phyloP scores from a whole-genome alignment of 2,329 filamentous ascomycete genomes.

The Fusarium siculi region DNA sequence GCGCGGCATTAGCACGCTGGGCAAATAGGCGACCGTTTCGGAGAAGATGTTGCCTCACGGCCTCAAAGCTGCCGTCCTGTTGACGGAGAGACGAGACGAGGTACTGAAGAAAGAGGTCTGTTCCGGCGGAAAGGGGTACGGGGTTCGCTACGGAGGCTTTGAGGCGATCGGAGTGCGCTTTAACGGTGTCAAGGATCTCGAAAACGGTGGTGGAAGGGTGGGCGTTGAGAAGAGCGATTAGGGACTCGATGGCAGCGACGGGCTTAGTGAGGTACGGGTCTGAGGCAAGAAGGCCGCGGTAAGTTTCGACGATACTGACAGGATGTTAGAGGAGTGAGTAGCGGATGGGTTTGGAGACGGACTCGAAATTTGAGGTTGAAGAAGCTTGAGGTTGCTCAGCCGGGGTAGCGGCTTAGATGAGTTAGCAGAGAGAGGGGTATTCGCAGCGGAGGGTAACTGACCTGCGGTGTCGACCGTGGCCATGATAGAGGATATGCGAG shows the following conservation, averaged over 20 bases:
- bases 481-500: conserved; percentile 13
- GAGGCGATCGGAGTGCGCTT: conserved; percentile 79
- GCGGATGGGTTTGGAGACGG: not conserved
- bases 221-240: conserved; percentile 86
- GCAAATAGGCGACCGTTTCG: conserved; percentile 90
- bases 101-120: conserved; percentile 95
- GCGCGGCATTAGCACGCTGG: conserved; percentile 83
- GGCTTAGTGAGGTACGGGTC: conserved; percentile 94
- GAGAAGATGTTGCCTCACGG: conserved; percentile 83
- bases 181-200: conserved; percentile 90
- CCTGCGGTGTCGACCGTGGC: conserved; percentile 33
- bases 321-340: not conserved
- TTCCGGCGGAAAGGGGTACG: conserved; percentile 91
- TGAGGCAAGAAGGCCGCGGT: conserved; percentile 63
- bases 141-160: conserved; percentile 86
- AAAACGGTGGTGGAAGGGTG: conserved; percentile 87
- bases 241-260: conserved; percentile 90
- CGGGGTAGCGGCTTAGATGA: conserved; percentile 16
- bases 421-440: not conserved
- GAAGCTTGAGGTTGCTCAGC: conserved; percentile 36
- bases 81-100: conserved; percentile 79
- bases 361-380: conserved; percentile 44
- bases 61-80: conserved; percentile 73
- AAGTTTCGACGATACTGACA: conserved; percentile 65
- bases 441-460: not conserved